Percentiles rank a stretch among this genome's conserved stretches.
Conservation (phyloP, 2,329 filamentous ascomycete species). For the Pseudogymnoascus pannorum region DNA sequence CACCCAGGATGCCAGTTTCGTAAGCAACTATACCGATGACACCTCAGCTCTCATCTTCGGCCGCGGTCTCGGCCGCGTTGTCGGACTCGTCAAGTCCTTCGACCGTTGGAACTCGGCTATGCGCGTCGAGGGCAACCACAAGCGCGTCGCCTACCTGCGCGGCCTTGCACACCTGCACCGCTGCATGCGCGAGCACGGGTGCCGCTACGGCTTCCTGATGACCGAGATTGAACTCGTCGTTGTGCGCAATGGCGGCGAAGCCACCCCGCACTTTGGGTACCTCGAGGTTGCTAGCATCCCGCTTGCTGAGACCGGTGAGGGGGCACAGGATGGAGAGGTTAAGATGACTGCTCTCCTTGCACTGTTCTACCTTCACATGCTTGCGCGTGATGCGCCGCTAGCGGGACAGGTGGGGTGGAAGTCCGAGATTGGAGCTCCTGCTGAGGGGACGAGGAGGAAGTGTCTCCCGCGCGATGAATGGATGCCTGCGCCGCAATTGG, state of each 20-base stretch:
- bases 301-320: constrained; percentile 36
- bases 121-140: constrained; percentile 76
- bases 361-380: constrained; percentile 70
- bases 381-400: constrained; percentile 54
- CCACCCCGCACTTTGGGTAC: constrained; percentile 78
- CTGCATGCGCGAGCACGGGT: constrained; percentile 87
- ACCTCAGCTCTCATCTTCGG: constrained; percentile 40
- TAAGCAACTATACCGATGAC: constrained; percentile 46
- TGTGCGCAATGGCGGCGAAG: constrained; percentile 68
- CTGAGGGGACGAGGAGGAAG: constrained; percentile 64
- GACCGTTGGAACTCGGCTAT: constrained; percentile 94
- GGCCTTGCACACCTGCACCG: constrained; percentile 81
- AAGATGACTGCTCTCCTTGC: constrained; percentile 69
- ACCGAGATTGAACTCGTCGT: constrained; percentile 93
- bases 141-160: constrained; percentile 82
- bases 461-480: constrained; percentile 62
- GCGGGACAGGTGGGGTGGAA: constrained; percentile 57
- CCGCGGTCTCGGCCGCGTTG: constrained; percentile 52
- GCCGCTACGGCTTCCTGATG: constrained; percentile 91
- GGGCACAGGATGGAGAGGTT: constrained; percentile 39
- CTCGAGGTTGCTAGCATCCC: constrained; percentile 64
- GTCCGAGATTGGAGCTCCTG: constrained; percentile 66
- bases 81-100: constrained; percentile 84
- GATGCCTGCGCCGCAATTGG: constrained; percentile 67
- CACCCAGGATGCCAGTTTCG: constrained; percentile 31